Base-by-base conservation (phyloP, 352 stramenopile genomes). In the Pilasporangium apinafurcum region DNA sequence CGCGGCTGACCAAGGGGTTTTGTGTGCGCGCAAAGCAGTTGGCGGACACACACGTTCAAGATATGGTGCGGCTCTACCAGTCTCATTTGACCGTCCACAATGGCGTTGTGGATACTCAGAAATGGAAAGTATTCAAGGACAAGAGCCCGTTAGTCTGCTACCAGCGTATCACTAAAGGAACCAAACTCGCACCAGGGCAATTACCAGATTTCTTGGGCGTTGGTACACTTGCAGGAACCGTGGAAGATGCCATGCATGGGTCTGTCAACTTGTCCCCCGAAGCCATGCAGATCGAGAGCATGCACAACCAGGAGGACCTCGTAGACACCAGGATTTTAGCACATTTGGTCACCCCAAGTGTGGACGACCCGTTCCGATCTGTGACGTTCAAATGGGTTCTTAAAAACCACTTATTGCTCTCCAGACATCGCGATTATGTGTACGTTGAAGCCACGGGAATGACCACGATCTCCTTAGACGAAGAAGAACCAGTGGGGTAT, bases 331-430 rank as follows among this genome's bases (percentile, higher is more conserved):
- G 48, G 18, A 48, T 85, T 8, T 55, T 87, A 40, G 59, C 53
- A 30, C 56, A 69, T 24, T 60, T 83, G 16, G 36, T 70, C 25
- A 53, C 65, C 12, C 75, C 75, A 8, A 62, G 46, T 5, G 27
- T 48, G 16, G 48, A 17, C 37, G 62, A 68, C n/a, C 75, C 75
- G 32, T 85, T 87, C 56, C 57, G 57, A n/a, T 59, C 71, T 17
- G 45, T 87, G 31, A 70, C 64, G n/a, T 65, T 87, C 58, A 87
- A 87, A 57, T 87, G 75, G 75, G 59, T 74, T n/a, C 49, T 87
- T 31, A 68, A 67, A 6, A 73, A 84, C 40, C 72, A 87, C 44
- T 56, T 77, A 50, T 56, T 69, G 38, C 57, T 85, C 27, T 66
- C 62, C 21, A 65, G 71, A 30, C 75, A 80, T 40, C 53, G 75